Evolutionary conservation across 2,329 filamentous ascomycete species (phyloP).

Genomic region (Ophiostoma sp.): DNA sequence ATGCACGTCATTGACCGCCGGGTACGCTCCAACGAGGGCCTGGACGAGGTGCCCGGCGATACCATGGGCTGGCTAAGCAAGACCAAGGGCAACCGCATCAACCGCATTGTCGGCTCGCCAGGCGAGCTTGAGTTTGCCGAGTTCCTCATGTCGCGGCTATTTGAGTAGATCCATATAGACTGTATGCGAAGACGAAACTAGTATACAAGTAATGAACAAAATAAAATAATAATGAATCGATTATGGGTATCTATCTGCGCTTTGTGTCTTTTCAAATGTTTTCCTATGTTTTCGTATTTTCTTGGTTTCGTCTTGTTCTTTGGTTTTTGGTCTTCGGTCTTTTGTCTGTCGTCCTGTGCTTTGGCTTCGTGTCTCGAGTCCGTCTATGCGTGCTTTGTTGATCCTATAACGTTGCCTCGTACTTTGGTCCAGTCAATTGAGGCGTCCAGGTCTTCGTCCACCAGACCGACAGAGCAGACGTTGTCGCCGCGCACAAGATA

Average conservation of each 20-base stretch:
- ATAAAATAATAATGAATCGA: slow-evolving; percentile 1
- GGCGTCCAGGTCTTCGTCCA: slow-evolving; percentile 82
- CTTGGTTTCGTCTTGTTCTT: slow-evolving; percentile 19
- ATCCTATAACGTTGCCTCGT: slow-evolving; percentile 73
- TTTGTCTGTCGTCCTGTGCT: not conserved
- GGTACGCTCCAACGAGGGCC: slow-evolving; percentile 48
- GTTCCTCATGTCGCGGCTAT: slow-evolving; percentile 60
- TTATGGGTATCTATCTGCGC: slow-evolving; percentile 14
- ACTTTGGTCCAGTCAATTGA: slow-evolving; percentile 94
- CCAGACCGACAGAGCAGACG: slow-evolving; percentile 80
- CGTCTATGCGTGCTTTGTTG: slow-evolving; percentile 65
- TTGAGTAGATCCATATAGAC: slow-evolving; percentile 39
- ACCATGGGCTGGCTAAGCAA: slow-evolving; percentile 68
- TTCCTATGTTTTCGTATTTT: not conserved
- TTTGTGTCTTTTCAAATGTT: not conserved
- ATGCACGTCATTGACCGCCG: slow-evolving; percentile 82
- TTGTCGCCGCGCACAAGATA: slow-evolving; percentile 94
- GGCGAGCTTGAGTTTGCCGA: slow-evolving; percentile 62
- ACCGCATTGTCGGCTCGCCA: slow-evolving; percentile 64
- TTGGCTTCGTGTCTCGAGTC: too few species aligned
- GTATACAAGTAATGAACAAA: not conserved
- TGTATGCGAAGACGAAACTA: not conserved
- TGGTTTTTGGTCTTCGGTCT: not conserved
- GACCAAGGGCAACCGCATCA: slow-evolving; percentile 71
- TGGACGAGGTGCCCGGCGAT: slow-evolving; percentile 59